Conservation (phyloP, 768 basidiomycete genomes). For the Trametes gibbosa region DNA sequence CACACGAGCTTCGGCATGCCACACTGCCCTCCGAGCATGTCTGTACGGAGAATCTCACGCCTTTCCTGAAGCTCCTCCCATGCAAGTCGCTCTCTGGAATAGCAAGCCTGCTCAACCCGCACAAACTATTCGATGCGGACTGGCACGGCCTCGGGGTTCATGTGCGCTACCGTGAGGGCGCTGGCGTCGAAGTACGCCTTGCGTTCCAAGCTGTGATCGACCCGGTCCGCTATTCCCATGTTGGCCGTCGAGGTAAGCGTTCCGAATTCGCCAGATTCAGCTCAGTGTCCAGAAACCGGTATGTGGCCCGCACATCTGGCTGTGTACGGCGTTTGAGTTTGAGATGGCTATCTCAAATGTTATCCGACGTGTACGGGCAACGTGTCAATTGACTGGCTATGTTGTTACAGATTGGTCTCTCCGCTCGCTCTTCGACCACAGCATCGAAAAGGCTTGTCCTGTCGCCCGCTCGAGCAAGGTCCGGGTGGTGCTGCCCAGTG, state of each 20-base stretch:
- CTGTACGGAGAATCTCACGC: slow-evolving; percentile 97
- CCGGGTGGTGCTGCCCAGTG: slow-evolving; percentile 44
- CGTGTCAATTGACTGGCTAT: slow-evolving; percentile 2
- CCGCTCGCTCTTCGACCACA: slow-evolving; percentile 61
- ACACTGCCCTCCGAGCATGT: slow-evolving; percentile 80
- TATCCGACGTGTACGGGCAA: slow-evolving; percentile 12
- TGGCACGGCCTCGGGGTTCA: slow-evolving; percentile 90
- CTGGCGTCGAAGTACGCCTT: slow-evolving; percentile 62
- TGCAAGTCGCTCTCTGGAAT: slow-evolving; percentile 89
- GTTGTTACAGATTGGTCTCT: slow-evolving; percentile 73
- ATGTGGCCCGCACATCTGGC: not conserved
- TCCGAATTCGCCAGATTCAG: not conserved
- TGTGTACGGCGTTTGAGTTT: not conserved
- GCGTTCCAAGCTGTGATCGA: slow-evolving; percentile 77
- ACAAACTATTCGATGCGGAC: slow-evolving; percentile 82
- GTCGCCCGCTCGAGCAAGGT: slow-evolving; percentile 62
- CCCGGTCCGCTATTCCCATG: slow-evolving; percentile 57
- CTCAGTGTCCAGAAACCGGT: not conserved
- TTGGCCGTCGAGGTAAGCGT: slow-evolving; percentile 52
- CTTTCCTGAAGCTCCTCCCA: slow-evolving; percentile 91
- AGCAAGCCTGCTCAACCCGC: slow-evolving; percentile 78
- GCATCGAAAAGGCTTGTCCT: slow-evolving; percentile 63
- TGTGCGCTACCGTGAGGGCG: slow-evolving; percentile 52
- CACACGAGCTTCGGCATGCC: slow-evolving; percentile 69
- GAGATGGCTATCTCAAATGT: not conserved